These are phyloP conservation scores for Monascus ruber DNA, from an alignment of 2,329 filamentous ascomycete genomes.

Conservation along the genomic window DNA sequence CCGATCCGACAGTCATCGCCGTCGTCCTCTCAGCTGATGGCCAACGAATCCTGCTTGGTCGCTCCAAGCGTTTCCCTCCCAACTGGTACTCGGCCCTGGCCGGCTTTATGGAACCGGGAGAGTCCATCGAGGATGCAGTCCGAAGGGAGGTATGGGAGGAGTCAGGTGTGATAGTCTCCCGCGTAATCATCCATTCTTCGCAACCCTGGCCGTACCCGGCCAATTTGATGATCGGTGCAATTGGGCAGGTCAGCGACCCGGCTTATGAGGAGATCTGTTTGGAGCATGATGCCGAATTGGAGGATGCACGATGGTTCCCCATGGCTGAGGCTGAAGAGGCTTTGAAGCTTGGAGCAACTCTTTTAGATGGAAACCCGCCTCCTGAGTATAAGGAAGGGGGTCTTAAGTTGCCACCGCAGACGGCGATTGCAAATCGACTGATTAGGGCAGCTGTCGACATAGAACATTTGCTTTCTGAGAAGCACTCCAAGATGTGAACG, in stretches of 20 bases:
- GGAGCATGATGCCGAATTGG: slow-evolving; percentile 81
- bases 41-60: slow-evolving; percentile 67
- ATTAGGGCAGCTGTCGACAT: slow-evolving; percentile 62
- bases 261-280: slow-evolving; percentile 71
- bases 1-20: slow-evolving; percentile 91
- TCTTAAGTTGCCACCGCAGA: slow-evolving; percentile 68
- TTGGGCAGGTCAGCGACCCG: slow-evolving; percentile 68
- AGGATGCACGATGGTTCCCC: slow-evolving; percentile 78
- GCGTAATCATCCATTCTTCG: slow-evolving; percentile 70
- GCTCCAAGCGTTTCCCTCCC: slow-evolving; percentile 70
- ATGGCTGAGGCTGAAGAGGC: slow-evolving; percentile 72
- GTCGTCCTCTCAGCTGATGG: slow-evolving; percentile 76
- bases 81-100: slow-evolving; percentile 84
- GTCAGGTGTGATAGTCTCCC: slow-evolving; percentile 61
- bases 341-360: slow-evolving; percentile 54
- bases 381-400: slow-evolving; percentile 63
- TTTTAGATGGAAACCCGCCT: slow-evolving; percentile 53
- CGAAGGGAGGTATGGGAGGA: slow-evolving; percentile 80
- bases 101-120: slow-evolving; percentile 74
- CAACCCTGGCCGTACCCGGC: slow-evolving; percentile 84
- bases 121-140: slow-evolving; percentile 76
- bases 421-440: slow-evolving; percentile 86
- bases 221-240: slow-evolving; percentile 75
- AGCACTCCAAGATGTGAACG: slow-evolving; percentile 38
- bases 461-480: slow-evolving; percentile 54